These are phyloP conservation scores for Xylaria flabelliformis DNA, from an alignment of 495 filamentous ascomycete genomes.

Conservation along the genomic window DNA sequence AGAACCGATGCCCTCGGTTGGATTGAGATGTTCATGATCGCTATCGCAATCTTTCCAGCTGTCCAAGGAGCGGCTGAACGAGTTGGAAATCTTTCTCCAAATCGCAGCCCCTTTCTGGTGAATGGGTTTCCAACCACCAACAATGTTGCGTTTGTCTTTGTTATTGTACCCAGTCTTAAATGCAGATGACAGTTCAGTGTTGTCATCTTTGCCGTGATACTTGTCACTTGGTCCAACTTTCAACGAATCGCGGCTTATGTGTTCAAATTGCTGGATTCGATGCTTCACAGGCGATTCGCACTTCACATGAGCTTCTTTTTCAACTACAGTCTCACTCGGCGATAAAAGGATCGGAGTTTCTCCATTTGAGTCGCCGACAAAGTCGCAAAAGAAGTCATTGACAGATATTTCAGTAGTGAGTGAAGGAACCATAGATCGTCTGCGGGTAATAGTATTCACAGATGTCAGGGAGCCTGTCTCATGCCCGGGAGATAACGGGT, in stretches of 20 bases:
- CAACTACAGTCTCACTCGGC: not conserved
- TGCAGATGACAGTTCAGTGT: not conserved
- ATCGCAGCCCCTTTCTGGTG: conserved; percentile 29
- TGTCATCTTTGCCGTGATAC: conserved; percentile 15
- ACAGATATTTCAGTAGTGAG: conserved; percentile 37
- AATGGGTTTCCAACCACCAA: conserved; percentile 27
- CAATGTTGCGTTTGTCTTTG: conserved; percentile 1
- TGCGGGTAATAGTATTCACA: conserved; percentile 28
- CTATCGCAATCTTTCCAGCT: conserved; percentile 23
- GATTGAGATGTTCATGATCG: conserved; percentile 12
- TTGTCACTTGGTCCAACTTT: not conserved
- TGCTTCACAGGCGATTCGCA: conserved; percentile 44
- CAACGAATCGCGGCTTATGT: conserved; percentile 27
- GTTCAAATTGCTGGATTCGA: conserved; percentile 46
- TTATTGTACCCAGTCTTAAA: conserved; percentile 1
- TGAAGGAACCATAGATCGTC: conserved; percentile 29
- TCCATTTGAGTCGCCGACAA: conserved; percentile 26
- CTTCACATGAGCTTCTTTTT: conserved; percentile 3
- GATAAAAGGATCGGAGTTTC: not conserved
- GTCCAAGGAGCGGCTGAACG: conserved; percentile 30
- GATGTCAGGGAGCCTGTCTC: conserved; percentile 32
- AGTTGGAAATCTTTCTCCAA: conserved; percentile 38
- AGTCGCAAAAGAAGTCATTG: conserved; percentile 40
- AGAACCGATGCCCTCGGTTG: not conserved
- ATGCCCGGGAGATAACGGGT: conserved; percentile 12